phyloP scores from a whole-genome alignment of 2,329 filamentous ascomycete genomes.

The Coniella lustricola region DNA sequence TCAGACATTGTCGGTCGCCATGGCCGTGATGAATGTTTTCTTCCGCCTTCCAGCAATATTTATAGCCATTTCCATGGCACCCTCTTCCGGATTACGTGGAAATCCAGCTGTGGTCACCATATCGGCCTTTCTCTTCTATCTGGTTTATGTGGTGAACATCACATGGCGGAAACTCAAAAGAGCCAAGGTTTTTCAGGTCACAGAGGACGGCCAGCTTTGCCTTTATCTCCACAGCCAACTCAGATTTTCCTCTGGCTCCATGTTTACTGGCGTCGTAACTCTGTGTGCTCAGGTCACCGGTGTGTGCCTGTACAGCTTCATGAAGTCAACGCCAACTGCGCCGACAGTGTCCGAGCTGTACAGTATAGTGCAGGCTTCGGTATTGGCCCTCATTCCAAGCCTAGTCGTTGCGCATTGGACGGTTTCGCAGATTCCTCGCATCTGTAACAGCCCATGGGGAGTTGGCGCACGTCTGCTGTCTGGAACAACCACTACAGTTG shows the following conservation, averaged over 20 bases:
- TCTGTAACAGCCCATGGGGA: not conserved
- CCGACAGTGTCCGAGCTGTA: not conserved
- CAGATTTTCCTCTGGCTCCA: constrained; percentile 2
- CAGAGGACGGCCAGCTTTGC: not conserved
- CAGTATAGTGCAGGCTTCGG: not conserved
- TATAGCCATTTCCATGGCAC: constrained; percentile 8
- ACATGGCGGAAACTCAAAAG: constrained; percentile 6
- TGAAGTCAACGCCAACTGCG: not conserved
- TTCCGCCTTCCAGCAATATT: constrained; percentile 7
- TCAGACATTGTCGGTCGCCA: constrained; percentile 7
- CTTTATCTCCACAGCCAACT: not conserved
- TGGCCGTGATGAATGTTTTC: not conserved
- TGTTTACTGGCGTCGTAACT: constrained; percentile 2
- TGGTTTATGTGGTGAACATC: constrained; percentile 8
- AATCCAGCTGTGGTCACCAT: not conserved
- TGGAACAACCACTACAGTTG: not conserved
- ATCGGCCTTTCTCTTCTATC: constrained; percentile 3
- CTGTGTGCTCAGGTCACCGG: not conserved
- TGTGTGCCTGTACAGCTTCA: constrained; percentile 2
- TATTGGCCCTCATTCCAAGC: not conserved
- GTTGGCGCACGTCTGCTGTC: not conserved
- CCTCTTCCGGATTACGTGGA: constrained; percentile 4
- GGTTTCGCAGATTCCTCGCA: not conserved
- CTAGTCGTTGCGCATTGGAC: not conserved
- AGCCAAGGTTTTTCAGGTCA: not conserved